phyloP scores from a whole-genome alignment of 768 basidiomycete genomes.

The Porphyrellus cyaneotinctus region DNA sequence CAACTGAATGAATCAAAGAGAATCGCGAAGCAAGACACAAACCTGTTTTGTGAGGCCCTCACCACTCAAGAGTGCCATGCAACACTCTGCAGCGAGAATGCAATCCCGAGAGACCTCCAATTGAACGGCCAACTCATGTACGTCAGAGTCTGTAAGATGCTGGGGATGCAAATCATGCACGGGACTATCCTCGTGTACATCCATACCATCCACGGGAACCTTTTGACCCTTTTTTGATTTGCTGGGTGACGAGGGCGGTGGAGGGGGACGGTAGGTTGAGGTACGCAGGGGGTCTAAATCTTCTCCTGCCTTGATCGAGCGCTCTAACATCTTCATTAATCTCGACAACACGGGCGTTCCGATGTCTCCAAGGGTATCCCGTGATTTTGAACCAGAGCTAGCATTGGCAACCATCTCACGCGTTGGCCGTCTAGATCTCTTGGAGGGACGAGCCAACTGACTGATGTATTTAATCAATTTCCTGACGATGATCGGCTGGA shows the following conservation, averaged over 20 bases:
- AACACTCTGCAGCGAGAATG: conserved; percentile 80
- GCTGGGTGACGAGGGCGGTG: conserved; percentile 35
- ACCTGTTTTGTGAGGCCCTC: conserved; percentile 88
- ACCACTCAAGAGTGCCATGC: conserved; percentile 69
- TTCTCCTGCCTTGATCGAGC: conserved; percentile 73
- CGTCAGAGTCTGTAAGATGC: conserved; percentile 42
- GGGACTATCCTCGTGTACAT: background rate
- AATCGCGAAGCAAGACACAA: conserved; percentile 14
- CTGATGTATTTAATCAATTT: conserved; percentile 70
- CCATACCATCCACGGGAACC: conserved; percentile 11
- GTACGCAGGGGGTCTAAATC: conserved; percentile 66
- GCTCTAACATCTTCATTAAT: conserved; percentile 72
- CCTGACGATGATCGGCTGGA: conserved; percentile 53
- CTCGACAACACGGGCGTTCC: conserved; percentile 60
- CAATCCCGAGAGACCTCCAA: conserved; percentile 69
- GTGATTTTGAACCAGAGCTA: conserved; percentile 39
- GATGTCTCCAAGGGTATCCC: conserved; percentile 63
- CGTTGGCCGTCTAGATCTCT: conserved; percentile 54
- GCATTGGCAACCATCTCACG: conserved; percentile 34
- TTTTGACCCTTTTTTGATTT: conserved; percentile 48
- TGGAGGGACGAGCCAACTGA: conserved; percentile 62
- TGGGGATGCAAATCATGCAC: conserved; percentile 12
- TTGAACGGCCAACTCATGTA: conserved; percentile 46
- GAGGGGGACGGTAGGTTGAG: conserved; percentile 18
- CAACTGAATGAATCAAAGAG: background rate